These are phyloP conservation scores for Hygrophorus pudorinus DNA, from an alignment of 768 basidiomycete species.

Conservation along the genomic window DNA sequence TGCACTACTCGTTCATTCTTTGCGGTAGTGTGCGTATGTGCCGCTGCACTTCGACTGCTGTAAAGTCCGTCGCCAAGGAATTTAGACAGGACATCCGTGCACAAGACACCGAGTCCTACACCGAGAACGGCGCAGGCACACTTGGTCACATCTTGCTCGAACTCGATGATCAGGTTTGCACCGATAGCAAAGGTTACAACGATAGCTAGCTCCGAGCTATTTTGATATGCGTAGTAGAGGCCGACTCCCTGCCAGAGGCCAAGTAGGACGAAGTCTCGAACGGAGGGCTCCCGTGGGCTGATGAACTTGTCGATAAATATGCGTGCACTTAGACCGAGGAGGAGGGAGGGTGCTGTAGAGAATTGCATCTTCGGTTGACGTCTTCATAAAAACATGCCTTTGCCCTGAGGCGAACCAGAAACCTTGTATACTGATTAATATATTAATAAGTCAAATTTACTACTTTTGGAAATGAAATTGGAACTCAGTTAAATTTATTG, in stretches of 20 bases:
- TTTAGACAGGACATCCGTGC: constrained; percentile 63
- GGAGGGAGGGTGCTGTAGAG: constrained; percentile 53
- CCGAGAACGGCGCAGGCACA: constrained; percentile 55
- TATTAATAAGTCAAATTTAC: not conserved
- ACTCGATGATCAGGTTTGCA: constrained; percentile 58
- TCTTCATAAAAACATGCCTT: no score
- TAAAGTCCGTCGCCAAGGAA: constrained; percentile 42
- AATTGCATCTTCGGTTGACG: constrained; percentile 27
- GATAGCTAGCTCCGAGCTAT: constrained; percentile 42
- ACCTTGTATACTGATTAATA: not conserved
- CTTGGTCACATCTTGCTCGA: constrained; percentile 43
- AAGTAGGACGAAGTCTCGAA: constrained; percentile 53
- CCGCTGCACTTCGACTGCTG: constrained; percentile 10
- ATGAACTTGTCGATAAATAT: constrained; percentile 54
- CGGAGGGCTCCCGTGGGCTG: constrained; percentile 32
- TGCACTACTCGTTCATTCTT: constrained; percentile 33
- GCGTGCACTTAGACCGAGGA: constrained; percentile 67
- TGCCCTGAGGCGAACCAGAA: no score
- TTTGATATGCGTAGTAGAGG: constrained; percentile 55
- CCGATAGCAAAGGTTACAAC: constrained; percentile 47
- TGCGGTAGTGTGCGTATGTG: constrained; percentile 15
- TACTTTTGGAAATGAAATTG: no score
- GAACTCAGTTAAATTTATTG: no score
- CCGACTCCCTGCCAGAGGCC: constrained; percentile 73
- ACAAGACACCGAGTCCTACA: constrained; percentile 56